A percentile compares a stretch with the other conserved stretches of the same genome.
phyloP scores from a whole-genome alignment of 2,329 filamentous ascomycete species.

The Fusarium vanettenii region DNA sequence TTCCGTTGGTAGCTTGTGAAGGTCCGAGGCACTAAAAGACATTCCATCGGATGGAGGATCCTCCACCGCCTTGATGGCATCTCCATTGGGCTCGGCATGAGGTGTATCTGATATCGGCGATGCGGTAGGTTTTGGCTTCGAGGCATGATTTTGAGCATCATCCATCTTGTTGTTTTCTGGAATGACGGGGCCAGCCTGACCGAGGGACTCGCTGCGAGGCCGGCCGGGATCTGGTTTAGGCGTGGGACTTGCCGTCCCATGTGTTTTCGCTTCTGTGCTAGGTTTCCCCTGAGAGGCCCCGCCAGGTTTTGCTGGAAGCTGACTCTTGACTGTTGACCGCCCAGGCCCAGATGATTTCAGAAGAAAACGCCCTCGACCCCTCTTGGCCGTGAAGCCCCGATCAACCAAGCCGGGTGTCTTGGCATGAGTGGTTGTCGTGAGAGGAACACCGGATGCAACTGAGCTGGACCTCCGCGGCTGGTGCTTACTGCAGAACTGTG shows the following conservation, averaged over 20 bases:
- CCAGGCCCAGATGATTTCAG: constrained; percentile 11
- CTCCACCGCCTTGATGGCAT: neutral
- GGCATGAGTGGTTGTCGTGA: neutral
- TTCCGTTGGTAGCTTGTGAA: neutral
- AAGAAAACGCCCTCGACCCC: constrained; percentile 17
- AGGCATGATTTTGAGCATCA: neutral
- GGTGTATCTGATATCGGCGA: neutral
- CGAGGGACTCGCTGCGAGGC: neutral
- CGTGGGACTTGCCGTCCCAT: neutral
- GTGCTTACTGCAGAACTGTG: constrained; percentile 31
- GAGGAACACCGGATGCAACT: neutral
- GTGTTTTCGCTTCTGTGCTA: neutral
- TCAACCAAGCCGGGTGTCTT: constrained; percentile 4
- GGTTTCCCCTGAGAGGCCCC: neutral
- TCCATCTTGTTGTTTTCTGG: neutral
- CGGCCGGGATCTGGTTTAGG: neutral
- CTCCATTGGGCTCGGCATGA: neutral
- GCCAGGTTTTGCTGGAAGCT: neutral
- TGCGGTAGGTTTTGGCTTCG: neutral
- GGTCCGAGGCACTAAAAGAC: neutral
- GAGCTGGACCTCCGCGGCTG: neutral
- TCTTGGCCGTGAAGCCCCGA: constrained; percentile 27
- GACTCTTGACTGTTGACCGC: constrained; percentile 12
- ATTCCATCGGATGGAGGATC: neutral
- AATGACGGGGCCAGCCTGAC: neutral